Conservation (phyloP, 371 early-diverging fungal species). For the Apophysomyces variabilis region DNA sequence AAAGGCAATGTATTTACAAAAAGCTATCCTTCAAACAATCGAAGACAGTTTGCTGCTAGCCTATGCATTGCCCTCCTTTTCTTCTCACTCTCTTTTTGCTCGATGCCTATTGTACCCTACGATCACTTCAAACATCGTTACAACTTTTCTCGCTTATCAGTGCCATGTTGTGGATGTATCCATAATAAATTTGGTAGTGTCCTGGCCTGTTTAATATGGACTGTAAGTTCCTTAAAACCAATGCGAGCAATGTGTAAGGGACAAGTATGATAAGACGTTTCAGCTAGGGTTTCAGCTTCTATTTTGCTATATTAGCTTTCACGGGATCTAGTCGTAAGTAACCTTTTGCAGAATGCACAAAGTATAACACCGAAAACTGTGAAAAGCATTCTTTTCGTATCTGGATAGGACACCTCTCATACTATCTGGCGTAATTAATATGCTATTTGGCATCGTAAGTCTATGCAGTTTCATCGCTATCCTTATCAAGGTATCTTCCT, state of each 20-base stretch:
- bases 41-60: too few relatives aligned
- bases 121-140: conserved; percentile 8
- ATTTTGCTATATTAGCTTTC: conserved; percentile 37
- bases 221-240: conserved; percentile 21
- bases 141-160: conserved; percentile 1
- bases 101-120: conserved; percentile 1
- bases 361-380: neutral
- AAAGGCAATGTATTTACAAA: too few relatives aligned
- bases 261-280: neutral
- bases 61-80: too few relatives aligned
- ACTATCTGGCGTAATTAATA: conserved; percentile 33
- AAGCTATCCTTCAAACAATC: too few relatives aligned
- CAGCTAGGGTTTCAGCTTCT: conserved; percentile 33
- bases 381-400: conserved; percentile 35
- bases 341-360: too few relatives aligned
- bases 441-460: conserved; percentile 33
- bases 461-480: conserved; percentile 21
- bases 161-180: conserved; percentile 36
- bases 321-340: conserved; percentile 35
- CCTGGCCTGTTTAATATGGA: conserved; percentile 32
- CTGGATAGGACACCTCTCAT: conserved; percentile 27
- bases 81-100: too few relatives aligned
- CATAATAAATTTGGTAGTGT: conserved; percentile 29
- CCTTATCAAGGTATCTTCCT: neutral
- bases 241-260: neutral